Conservation (phyloP, 306 rosid species). For the Glycine latifolia region DNA sequence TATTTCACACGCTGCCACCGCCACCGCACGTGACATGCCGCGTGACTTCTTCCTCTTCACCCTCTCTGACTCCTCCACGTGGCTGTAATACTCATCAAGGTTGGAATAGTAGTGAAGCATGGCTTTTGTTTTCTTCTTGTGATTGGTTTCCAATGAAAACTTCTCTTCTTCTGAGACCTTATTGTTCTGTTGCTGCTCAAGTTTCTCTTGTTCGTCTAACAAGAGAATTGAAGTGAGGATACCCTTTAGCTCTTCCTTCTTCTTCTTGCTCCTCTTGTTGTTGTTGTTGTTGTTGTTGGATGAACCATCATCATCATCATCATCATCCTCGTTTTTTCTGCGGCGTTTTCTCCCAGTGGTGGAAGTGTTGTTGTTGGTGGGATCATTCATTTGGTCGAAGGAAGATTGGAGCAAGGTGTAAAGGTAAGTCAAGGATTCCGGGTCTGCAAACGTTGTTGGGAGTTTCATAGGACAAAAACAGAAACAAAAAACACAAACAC, state of each 20-base stretch:
- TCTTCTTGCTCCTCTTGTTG: slow-evolving; percentile 38
- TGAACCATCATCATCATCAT: slow-evolving; percentile 16
- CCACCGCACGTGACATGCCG: slow-evolving; percentile 49
- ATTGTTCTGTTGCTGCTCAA: slow-evolving; percentile 53
- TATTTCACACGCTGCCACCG: slow-evolving; percentile 40
- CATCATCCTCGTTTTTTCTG: slow-evolving; percentile 46
- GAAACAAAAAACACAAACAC: neutral
- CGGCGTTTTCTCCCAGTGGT: slow-evolving; percentile 37
- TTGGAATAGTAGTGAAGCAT: slow-evolving; percentile 61
- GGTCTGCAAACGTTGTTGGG: slow-evolving; percentile 54
- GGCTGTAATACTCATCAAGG: slow-evolving; percentile 55
- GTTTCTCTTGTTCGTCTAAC: slow-evolving; percentile 69
- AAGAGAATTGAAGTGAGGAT: slow-evolving; percentile 64
- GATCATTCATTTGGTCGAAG: slow-evolving; percentile 49
- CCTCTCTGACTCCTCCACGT: slow-evolving; percentile 62
- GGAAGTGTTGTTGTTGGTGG: slow-evolving; percentile 10
- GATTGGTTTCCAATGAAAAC: slow-evolving; percentile 54
- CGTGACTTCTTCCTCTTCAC: slow-evolving; percentile 62
- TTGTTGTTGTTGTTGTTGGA: slow-evolving; percentile 4
- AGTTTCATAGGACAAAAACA: slow-evolving; percentile 50
- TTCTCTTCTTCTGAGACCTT: slow-evolving; percentile 59
- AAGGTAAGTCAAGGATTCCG: slow-evolving; percentile 50
- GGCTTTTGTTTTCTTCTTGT: slow-evolving; percentile 61
- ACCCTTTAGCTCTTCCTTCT: slow-evolving; percentile 65
- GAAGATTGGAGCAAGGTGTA: slow-evolving; percentile 49